phyloP scores from a whole-genome alignment of 2,329 filamentous ascomycete genomes.

The Atkinsonella hypoxylon region DNA sequence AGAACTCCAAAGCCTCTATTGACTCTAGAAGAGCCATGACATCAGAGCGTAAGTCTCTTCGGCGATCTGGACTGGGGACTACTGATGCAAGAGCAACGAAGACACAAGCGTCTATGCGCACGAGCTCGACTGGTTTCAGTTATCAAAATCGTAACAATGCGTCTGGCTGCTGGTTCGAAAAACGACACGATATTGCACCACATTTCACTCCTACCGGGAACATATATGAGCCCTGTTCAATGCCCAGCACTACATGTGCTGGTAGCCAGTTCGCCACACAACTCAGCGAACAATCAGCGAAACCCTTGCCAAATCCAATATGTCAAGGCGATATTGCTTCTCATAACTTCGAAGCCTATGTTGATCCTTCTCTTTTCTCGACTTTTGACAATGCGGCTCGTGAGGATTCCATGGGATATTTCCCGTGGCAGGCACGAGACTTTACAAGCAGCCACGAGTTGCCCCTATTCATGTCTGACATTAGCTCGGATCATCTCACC shows the following conservation, averaged over 20 bases:
- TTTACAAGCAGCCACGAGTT: neutral
- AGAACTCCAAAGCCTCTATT: constrained; percentile 18
- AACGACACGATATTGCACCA: neutral
- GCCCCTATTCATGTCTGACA: neutral
- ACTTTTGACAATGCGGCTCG: neutral
- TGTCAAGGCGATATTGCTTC: neutral
- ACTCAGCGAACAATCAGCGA: neutral
- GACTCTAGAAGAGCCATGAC: constrained; percentile 2
- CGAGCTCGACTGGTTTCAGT: neutral
- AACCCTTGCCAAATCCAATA: neutral
- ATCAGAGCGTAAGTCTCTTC: constrained; percentile 28
- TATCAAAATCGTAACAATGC: neutral
- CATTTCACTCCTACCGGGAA: neutral
- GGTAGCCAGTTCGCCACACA: neutral
- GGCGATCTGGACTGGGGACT: constrained; percentile 19
- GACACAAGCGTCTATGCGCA: neutral
- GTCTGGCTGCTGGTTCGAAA: constrained; percentile 1
- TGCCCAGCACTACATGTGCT: neutral
- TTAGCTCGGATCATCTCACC: neutral
- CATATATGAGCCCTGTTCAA: neutral
- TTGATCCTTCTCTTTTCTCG: constrained; percentile 6
- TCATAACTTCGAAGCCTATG: constrained; percentile 2
- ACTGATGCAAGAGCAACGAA: neutral
- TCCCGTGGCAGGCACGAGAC: constrained; percentile 3
- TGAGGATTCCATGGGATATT: neutral